These are phyloP conservation scores for Phytomonas sp. DNA, from an alignment of 208 protist genomes.

Conservation along the genomic window DNA sequence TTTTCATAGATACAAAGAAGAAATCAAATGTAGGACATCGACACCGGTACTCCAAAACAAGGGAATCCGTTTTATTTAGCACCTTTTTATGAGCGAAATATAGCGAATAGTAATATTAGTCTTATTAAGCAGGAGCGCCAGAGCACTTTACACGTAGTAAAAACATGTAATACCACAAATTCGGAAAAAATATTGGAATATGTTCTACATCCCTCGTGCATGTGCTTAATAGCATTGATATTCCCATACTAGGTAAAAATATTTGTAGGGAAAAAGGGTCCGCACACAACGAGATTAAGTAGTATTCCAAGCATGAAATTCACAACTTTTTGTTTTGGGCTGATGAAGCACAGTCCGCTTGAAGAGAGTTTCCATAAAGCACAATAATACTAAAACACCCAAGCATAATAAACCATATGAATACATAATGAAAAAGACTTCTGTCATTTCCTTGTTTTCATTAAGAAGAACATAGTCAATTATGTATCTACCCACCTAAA, in stretches of 20 bases:
- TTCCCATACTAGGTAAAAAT: neutral
- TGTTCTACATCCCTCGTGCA: neutral
- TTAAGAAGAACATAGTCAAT: neutral
- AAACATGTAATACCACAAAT: neutral
- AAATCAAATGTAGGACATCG: no score
- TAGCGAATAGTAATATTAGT: neutral
- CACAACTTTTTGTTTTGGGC: neutral
- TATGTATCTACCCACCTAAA: neutral
- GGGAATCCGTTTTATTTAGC: no score
- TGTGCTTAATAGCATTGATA: neutral
- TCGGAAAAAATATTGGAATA: neutral
- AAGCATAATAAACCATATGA: neutral
- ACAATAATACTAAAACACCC: neutral
- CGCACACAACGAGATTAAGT: neutral
- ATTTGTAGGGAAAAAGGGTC: neutral
- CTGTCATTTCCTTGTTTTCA: neutral
- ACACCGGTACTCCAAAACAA: no score
- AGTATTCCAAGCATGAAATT: neutral
- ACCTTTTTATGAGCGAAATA: neutral
- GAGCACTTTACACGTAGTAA: neutral
- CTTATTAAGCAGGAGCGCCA: neutral
- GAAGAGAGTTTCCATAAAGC: neutral
- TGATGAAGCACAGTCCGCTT: neutral
- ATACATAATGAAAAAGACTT: conserved; percentile 10
- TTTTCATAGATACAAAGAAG: no score